A percentile compares a stretch with the other conserved stretches of the same genome.
phyloP scores from a whole-genome alignment of 2,329 filamentous ascomycete species.

The Fusarium citri region DNA sequence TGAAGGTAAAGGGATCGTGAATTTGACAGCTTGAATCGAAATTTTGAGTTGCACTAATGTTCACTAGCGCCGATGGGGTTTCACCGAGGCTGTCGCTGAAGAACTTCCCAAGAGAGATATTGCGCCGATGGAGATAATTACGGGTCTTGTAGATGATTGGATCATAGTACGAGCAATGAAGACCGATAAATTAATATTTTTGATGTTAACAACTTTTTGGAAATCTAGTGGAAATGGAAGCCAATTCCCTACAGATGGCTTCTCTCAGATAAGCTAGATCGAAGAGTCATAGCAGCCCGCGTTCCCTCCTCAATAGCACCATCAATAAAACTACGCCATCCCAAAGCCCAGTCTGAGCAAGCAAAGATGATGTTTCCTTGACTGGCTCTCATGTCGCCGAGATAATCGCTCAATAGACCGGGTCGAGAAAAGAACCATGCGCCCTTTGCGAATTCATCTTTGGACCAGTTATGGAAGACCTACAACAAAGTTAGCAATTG shows the following conservation, averaged over 20 bases:
- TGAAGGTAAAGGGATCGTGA: neutral
- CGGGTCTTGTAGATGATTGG: neutral
- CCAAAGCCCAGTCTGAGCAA: constrained; percentile 61
- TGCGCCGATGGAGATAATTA: constrained; percentile 12
- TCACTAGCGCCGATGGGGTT: neutral
- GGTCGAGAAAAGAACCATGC: constrained; percentile 57
- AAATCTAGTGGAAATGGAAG: too few species aligned
- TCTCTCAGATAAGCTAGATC: constrained; percentile 8
- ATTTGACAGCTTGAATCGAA: neutral
- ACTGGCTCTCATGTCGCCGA: constrained; percentile 54
- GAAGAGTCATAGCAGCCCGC: constrained; percentile 42
- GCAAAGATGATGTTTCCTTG: constrained; percentile 61
- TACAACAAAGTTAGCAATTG: too few species aligned
- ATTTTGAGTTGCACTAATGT: neutral
- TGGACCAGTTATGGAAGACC: constrained; percentile 63
- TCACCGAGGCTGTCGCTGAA: constrained; percentile 18
- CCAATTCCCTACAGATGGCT: constrained; percentile 8
- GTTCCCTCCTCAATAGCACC: constrained; percentile 61
- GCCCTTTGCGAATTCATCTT: constrained; percentile 60
- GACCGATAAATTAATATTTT: neutral
- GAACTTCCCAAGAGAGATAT: constrained; percentile 19
- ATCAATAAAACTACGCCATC: constrained; percentile 63
- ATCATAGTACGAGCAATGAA: neutral
- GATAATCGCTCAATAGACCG: constrained; percentile 52
- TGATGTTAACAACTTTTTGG: neutral